Evolutionary conservation across 495 filamentous ascomycete genomes (phyloP).

Genomic region (Aspergillus heteromorphus): DNA sequence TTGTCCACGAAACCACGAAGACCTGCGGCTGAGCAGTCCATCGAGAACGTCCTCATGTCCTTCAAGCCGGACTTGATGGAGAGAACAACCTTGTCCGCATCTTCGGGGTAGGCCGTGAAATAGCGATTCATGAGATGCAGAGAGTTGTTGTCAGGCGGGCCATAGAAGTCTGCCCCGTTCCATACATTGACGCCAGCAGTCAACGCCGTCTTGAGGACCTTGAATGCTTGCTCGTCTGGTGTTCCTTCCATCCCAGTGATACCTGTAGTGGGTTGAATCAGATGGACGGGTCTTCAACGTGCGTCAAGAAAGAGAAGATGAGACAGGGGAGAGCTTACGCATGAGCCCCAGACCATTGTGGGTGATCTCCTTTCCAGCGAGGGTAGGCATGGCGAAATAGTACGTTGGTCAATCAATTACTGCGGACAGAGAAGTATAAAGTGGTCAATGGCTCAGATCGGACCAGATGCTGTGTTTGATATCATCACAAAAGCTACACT

Average conservation of each 20-base stretch:
- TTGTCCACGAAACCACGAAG: constrained; percentile 52
- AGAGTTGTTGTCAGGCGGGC: constrained; percentile 35
- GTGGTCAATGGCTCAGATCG: too few species aligned
- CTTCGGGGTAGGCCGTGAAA: constrained; percentile 61
- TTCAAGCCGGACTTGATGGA: constrained; percentile 56
- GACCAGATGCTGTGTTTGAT: too few species aligned
- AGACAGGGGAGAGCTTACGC: constrained; percentile 4
- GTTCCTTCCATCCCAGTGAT: not conserved
- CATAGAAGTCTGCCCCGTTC: constrained; percentile 31
- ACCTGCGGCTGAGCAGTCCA: constrained; percentile 47
- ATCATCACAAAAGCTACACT: too few species aligned
- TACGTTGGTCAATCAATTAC: not conserved
- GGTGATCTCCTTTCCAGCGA: constrained; percentile 15
- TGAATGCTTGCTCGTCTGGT: not conserved
- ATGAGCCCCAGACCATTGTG: constrained; percentile 18
- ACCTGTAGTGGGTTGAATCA: not conserved
- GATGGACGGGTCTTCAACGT: not conserved
- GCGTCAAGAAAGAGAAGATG: not conserved
- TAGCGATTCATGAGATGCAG: constrained; percentile 59
- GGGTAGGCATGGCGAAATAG: constrained; percentile 8
- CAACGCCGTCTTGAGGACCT: not conserved
- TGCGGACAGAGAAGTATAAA: too few species aligned
- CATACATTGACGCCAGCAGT: constrained; percentile 6
- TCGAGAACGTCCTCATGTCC: constrained; percentile 19
- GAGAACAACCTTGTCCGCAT: constrained; percentile 59